Evolutionary conservation across 2,329 filamentous ascomycete genomes (phyloP), one percentile per base, ranked within the genome.

Genomic region (Epichloe typhina): DNA sequence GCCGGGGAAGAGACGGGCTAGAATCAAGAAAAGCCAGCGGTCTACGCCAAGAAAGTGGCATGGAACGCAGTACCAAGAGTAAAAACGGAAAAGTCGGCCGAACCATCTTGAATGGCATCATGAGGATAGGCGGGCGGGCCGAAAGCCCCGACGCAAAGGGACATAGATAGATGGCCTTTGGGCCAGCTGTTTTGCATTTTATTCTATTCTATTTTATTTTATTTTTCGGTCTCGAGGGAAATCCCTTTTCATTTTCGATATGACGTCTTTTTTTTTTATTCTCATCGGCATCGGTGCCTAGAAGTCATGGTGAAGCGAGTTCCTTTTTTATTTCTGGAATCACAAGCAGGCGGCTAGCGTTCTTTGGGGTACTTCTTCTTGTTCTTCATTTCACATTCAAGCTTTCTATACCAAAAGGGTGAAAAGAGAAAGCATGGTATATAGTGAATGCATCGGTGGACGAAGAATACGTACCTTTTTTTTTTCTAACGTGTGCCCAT

Each of bases 91-190:
- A 67, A 43, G 63, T 69, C 5, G 70, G 70, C 8, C 61, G 70
- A 47, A 70, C 66, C 5, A 66, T 72, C 7, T 57, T 72, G 13
- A 71, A 65, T 42, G 70, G 70, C 41, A 71, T 72, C 55, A 72
- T 72, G 63, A 65, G 68, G 42, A 71, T 71, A 41, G 69, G 69
- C 4, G 64, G 62, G 2, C 61, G 69, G 31, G 63, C 66, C 23
- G 68, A 70, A 49, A 71, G 69, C 39, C 68, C 69, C 0, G 69
- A 71, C n/a, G 57, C 59, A 7, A 69, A 65, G 50, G 59, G 61
- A 39, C 53, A 55, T 17, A 55, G 46, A 49, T 59, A 52, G 57
- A 23, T 44, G 12, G 15, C n/a, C 8, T 12, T 19, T 38, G 45
- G 45, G 6, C 19, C 31, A 19, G 6, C 15, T 37, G 23, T 43